Conservation (phyloP, 345 rosid species). For the Sisymbrium altissimum region DNA sequence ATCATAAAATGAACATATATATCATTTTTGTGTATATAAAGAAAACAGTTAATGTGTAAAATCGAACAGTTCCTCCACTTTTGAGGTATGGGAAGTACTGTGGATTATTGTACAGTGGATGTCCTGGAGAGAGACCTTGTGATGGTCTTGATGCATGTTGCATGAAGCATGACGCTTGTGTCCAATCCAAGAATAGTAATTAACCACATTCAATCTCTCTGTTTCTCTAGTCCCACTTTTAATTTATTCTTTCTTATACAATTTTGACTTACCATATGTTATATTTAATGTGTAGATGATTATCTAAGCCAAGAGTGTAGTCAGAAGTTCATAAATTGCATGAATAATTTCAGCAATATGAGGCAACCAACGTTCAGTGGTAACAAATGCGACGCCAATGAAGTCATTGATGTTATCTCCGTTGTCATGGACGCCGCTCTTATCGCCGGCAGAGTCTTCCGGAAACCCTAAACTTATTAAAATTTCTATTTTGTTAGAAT, state of each 20-base stretch:
- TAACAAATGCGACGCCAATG: constrained; percentile 53
- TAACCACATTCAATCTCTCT: neutral
- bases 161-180: constrained; percentile 91
- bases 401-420: constrained; percentile 62
- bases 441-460: constrained; percentile 79
- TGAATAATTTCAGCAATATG: constrained; percentile 47
- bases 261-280: neutral
- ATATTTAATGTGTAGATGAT: constrained; percentile 45
- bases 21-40: neutral
- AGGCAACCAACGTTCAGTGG: constrained; percentile 60
- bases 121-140: constrained; percentile 90
- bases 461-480: constrained; percentile 47
- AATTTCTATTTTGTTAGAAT: neutral
- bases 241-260: neutral
- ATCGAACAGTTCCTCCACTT: constrained; percentile 68
- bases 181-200: constrained; percentile 70
- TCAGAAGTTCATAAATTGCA: constrained; percentile 65
- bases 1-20: neutral
- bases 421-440: constrained; percentile 82
- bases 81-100: constrained; percentile 93
- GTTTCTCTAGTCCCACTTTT: neutral
- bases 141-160: constrained; percentile 94
- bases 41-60: neutral
- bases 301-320: constrained; percentile 92
- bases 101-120: constrained; percentile 81